Evolutionary conservation across 768 basidiomycete genomes (phyloP), one percentile per base, ranked within the genome.

Genomic region (Suillus alpinus): DNA sequence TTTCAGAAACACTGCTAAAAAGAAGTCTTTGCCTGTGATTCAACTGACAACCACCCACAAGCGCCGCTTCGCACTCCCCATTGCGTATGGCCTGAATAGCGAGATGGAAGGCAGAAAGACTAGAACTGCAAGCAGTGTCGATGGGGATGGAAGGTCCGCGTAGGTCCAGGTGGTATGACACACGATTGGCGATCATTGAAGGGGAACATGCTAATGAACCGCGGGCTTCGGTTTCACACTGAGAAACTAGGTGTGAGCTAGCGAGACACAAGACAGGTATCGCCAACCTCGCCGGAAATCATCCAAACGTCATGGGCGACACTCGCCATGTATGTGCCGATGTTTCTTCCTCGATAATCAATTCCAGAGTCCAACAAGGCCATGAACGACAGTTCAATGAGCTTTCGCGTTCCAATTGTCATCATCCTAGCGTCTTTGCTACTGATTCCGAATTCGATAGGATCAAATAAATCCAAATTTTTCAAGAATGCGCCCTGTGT

Each of bases 61-160:
- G 70, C 0, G 83, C 83, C 4, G 79, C 75, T 31, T 81, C 76
- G 36, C 82, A 76, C 44, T 83, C 83, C 1, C 80, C 81, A 37
- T 66, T 68, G 23, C 69, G 69, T 6, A 84, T 69, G 0, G 80
- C 76, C 36, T 78, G 77, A 2, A 82, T 71, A 3, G 79, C 83
- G 18, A 84, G 73, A 67, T 84, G 82, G 50, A 80, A 70, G 2
- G 80, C 80, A 6, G 73, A 77, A n/a, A 79, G 67, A 16, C 73
- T 75, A 20, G 81, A 83, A 36, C 80, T 82, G 63, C 83, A 84
- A 1, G 81, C 81, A 0, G 80, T 82, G 60, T 84, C 82, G 0
- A 77, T 64, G 6, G 81, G 78, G 37, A 83, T 61, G 4, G 83
- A 84, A 16, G 83, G 83, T 13, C 82, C 82, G 0, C 68, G 73